Evolutionary conservation across 352 stramenopile species (phyloP), one percentile per base, ranked within the genome.

Genomic region (Thalassiosira mediterranea): DNA sequence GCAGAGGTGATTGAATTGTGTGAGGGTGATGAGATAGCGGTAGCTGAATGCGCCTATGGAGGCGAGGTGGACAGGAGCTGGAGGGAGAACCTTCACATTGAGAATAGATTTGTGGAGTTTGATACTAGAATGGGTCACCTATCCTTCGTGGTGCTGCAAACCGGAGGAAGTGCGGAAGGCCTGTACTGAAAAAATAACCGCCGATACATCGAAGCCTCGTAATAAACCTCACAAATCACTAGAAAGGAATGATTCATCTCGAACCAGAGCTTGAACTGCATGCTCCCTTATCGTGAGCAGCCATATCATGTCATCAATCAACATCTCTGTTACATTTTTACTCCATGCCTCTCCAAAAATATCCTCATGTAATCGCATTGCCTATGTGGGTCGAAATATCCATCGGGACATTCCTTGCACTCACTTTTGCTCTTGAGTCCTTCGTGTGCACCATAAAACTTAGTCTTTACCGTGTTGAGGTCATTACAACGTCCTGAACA

Each of bases 101-200:
- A 79, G 31, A 25, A 40, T 26, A 74, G 61, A 29, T 53, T 32
- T 25, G 40, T 79, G 31, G 71, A 79, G 44, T 66, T 79, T 21
- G 71, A 79, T 51, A 74, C 71, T 3, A 48, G 66, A 11, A 74
- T 79, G 29, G 71, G 71, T 34, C 71, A 79, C 40, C 49, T 79
- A 17, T 72, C 71, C 2, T 79, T 79, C 60, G 46, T 79, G 28
- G 62, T 79, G 25, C 63, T 79, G 21, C 38, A 60, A n/a, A n/a
- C n/a, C n/a, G n/a, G n/a, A n/a, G n/a, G n/a, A n/a, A n/a, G n/a
- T n/a, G n/a, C n/a, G n/a, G n/a, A n/a, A n/a, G n/a, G n/a, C n/a
- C n/a, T n/a, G n/a, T n/a, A n/a, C n/a, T n/a, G n/a, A n/a, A n/a
- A n/a, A n/a, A n/a, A n/a, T n/a, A n/a, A n/a, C n/a, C n/a, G n/a